Conservation (phyloP, 1,284 basidiomycete species). For the Sphaerobolus stellatus region DNA sequence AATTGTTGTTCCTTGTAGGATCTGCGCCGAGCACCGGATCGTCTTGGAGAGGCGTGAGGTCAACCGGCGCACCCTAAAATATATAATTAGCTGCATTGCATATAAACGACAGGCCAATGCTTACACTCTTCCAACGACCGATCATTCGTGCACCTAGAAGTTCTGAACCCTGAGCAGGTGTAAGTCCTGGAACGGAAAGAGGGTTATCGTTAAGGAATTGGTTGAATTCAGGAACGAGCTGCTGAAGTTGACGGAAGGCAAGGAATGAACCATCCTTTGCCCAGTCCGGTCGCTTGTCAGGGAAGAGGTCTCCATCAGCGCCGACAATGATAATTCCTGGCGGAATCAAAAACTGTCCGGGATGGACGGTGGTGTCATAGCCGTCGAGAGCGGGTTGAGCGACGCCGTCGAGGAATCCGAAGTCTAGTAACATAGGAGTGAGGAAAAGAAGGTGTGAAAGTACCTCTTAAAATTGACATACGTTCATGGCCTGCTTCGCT, state of each 20-base stretch:
- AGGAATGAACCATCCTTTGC: conserved; percentile 15
- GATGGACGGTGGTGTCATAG: conserved; percentile 13
- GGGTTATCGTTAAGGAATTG: background rate
- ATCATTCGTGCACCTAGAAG: conserved; percentile 28
- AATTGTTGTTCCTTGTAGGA: conserved; percentile 23
- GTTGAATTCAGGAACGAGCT: conserved; percentile 16
- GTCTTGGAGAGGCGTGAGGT: conserved; percentile 18
- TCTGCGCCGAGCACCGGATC: conserved; percentile 15
- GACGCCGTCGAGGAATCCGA: conserved; percentile 19
- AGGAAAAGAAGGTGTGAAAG: background rate
- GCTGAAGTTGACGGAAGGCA: conserved; percentile 13
- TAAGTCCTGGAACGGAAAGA: background rate
- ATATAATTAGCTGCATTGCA: background rate
- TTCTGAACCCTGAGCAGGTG: conserved; percentile 2
- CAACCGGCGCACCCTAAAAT: conserved; percentile 27
- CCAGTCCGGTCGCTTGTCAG: conserved; percentile 8
- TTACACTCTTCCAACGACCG: conserved; percentile 25
- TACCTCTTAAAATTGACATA: background rate
- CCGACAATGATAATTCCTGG: conserved; percentile 14
- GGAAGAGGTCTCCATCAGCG: background rate
- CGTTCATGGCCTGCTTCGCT: conserved; percentile 10
- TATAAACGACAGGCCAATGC: background rate
- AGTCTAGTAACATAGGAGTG: background rate
- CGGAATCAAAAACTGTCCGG: conserved; percentile 8
- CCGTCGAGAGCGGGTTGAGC: conserved; percentile 17